Evolutionary conservation across 441 rosid species (phyloP).

Genomic region (Brassica hybrid): DNA sequence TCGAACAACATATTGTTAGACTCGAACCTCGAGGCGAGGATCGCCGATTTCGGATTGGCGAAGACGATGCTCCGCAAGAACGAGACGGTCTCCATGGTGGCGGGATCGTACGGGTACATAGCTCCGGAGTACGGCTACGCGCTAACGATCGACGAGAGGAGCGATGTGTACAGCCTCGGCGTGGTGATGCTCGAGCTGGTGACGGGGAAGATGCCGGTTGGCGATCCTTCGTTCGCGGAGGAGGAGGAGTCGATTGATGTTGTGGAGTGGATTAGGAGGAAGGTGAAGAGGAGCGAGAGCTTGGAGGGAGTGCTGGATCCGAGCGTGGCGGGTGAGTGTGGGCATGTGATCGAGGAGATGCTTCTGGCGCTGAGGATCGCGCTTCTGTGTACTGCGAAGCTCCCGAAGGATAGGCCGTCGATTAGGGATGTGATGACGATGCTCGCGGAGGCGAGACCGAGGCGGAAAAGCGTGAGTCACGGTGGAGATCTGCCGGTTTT

Average conservation of each 20-base stretch:
- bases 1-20: constrained; percentile 78
- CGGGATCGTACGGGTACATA: constrained; percentile 82
- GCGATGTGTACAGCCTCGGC: constrained; percentile 87
- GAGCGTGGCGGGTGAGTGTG: constrained; percentile 79
- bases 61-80: constrained; percentile 77
- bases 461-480: constrained; percentile 75
- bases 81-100: constrained; percentile 83
- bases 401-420: constrained; percentile 88
- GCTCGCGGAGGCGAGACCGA: constrained; percentile 93
- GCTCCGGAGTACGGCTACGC: constrained; percentile 94
- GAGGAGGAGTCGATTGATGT: constrained; percentile 73
- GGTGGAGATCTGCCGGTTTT: constrained; percentile 36
- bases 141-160: constrained; percentile 90
- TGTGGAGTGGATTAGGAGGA: constrained; percentile 74
- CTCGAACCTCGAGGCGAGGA: constrained; percentile 67
- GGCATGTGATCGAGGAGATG: constrained; percentile 87
- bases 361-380: constrained; percentile 78
- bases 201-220: constrained; percentile 87
- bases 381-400: constrained; percentile 79
- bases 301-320: constrained; percentile 68
- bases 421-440: constrained; percentile 81
- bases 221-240: constrained; percentile 74
- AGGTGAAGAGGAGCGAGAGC: constrained; percentile 56
- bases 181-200: constrained; percentile 85
- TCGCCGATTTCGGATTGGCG: constrained; percentile 86